Evolutionary conservation across 75 land plant genomes (phyloP).

Genomic region (Picea sitchensis): DNA sequence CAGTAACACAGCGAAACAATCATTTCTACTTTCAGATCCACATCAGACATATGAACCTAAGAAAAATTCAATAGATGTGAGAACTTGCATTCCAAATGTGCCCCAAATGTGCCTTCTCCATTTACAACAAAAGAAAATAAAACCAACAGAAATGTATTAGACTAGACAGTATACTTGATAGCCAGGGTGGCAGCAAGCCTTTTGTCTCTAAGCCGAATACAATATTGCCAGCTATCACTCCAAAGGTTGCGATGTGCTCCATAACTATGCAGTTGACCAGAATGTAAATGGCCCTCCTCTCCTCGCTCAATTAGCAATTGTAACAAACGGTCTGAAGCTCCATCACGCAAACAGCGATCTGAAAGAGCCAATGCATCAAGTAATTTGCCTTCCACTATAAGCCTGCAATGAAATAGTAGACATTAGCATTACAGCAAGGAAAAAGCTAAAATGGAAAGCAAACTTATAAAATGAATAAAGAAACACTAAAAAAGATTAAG

Average conservation of each 20-base stretch:
- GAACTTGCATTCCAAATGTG: not conserved
- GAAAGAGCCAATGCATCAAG: constrained; percentile 96
- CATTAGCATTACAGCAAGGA: not conserved
- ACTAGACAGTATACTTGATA: constrained; percentile 52
- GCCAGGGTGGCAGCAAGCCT: constrained; percentile 90
- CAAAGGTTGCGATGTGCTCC: constrained; percentile 32
- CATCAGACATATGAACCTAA: not conserved
- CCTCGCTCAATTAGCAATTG: constrained; percentile 65
- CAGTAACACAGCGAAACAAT: not conserved
- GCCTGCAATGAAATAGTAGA: constrained; percentile 34
- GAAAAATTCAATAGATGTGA: not conserved
- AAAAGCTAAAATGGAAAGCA: not conserved
- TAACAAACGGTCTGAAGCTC: constrained; percentile 88
- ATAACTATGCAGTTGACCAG: constrained; percentile 46
- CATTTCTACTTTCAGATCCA: not conserved
- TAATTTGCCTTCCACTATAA: constrained; percentile 84
- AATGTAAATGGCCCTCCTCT: constrained; percentile 35
- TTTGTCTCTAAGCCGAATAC: constrained; percentile 84
- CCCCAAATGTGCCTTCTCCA: not conserved
- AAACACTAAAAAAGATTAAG: not conserved
- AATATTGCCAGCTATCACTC: constrained; percentile 91
- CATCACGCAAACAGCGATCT: constrained; percentile 87
- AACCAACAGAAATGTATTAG: not conserved
- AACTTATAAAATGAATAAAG: not conserved
- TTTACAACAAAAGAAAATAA: not conserved